Evolutionary conservation across 306 rosid species (phyloP).

Genomic region (Dalbergia oliveri): DNA sequence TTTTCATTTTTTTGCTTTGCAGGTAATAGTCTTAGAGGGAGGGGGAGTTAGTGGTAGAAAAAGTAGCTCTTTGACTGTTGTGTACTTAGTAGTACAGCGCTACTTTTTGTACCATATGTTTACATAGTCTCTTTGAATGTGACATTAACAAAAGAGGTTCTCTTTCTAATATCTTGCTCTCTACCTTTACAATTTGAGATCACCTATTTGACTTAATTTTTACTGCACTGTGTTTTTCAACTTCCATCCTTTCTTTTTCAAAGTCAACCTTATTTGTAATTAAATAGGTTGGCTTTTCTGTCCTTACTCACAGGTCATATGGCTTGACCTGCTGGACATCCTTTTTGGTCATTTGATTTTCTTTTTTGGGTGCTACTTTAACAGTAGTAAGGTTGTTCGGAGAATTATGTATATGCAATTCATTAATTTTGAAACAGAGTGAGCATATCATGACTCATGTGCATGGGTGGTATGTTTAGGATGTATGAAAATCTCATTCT

Average conservation of each 20-base stretch:
- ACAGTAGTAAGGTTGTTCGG: constrained; percentile 8
- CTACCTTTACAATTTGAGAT: neutral
- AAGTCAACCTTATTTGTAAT: neutral
- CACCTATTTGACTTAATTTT: constrained; percentile 6
- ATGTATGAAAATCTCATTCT: constrained; percentile 27
- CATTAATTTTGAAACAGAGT: constrained; percentile 1
- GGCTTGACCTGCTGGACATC: constrained; percentile 21
- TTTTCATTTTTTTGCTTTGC: constrained; percentile 4
- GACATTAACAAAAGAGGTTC: constrained; percentile 13
- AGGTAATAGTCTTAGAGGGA: neutral
- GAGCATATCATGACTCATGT: constrained; percentile 11
- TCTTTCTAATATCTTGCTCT: constrained; percentile 5
- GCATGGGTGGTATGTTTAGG: constrained; percentile 26
- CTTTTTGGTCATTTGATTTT: neutral
- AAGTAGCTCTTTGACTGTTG: neutral
- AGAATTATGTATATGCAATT: neutral
- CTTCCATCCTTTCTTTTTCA: neutral
- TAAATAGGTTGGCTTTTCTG: constrained; percentile 20
- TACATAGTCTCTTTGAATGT: constrained; percentile 14
- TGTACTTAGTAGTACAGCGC: neutral
- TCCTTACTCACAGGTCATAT: constrained; percentile 9
- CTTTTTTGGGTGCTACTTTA: neutral
- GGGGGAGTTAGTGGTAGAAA: neutral
- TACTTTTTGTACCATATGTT: neutral
- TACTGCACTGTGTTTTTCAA: neutral